Evolutionary conservation across 2,329 filamentous ascomycete species (phyloP).

Genomic region (Ophiognomonia clavigignenti-juglandacearum): DNA sequence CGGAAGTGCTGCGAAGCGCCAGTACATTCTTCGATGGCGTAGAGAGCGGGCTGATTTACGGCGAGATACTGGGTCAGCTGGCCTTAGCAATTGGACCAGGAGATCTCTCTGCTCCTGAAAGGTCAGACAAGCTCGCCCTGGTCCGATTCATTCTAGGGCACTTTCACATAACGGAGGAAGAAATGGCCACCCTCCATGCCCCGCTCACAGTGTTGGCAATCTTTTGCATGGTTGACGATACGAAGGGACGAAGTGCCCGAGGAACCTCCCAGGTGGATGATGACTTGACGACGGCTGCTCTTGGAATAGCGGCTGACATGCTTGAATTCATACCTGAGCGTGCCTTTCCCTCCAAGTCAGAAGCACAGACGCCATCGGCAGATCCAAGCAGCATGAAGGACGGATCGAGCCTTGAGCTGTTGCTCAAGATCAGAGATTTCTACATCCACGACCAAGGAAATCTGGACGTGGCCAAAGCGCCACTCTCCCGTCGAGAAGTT

Average conservation of each 20-base stretch:
- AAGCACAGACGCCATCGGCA: constrained; percentile 9
- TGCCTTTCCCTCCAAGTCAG: constrained; percentile 42
- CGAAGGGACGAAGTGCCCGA: constrained; percentile 31
- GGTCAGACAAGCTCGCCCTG: constrained; percentile 62
- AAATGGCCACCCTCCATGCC: constrained; percentile 85
- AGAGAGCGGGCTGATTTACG: constrained; percentile 89
- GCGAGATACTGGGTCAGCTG: constrained; percentile 69
- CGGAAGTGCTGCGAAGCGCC: constrained; percentile 86
- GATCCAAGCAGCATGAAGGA: constrained; percentile 24
- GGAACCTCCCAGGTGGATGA: constrained; percentile 13
- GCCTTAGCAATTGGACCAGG: constrained; percentile 51
- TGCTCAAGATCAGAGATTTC: constrained; percentile 59
- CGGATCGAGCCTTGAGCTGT: constrained; percentile 45
- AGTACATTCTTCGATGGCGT: constrained; percentile 97
- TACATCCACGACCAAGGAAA: constrained; percentile 68
- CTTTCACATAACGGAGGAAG: constrained; percentile 93
- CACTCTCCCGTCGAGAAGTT: constrained; percentile 50
- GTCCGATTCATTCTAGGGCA: constrained; percentile 77
- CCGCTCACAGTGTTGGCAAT: constrained; percentile 69
- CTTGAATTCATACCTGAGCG: constrained; percentile 61
- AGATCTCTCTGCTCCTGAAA: constrained; percentile 38
- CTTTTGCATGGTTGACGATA: constrained; percentile 54
- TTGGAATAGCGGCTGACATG: constrained; percentile 49
- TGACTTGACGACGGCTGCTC: constrained; percentile 27
- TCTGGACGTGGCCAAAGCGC: constrained; percentile 55